phyloP scores from a whole-genome alignment of 768 basidiomycete genomes.

The Xerocomellus chrysenteron region DNA sequence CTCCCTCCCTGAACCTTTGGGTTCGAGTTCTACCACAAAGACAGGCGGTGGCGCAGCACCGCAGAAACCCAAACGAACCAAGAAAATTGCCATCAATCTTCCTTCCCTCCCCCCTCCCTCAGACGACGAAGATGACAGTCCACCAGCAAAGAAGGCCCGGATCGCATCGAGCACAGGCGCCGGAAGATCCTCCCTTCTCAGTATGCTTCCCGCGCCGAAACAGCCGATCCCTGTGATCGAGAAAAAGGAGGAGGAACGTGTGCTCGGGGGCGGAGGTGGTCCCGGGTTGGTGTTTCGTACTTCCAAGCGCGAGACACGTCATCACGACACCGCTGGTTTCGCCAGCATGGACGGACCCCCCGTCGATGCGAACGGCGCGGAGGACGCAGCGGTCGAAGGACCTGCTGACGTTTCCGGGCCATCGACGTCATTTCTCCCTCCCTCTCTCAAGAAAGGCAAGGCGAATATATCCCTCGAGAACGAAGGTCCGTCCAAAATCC shows the following conservation, averaged over 20 bases:
- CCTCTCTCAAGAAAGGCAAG: constrained; percentile 57
- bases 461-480: constrained; percentile 57
- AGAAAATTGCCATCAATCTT: constrained; percentile 43
- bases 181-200: constrained; percentile 62
- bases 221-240: constrained; percentile 40
- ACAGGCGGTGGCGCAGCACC: constrained; percentile 14
- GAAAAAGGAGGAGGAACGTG: constrained; percentile 45
- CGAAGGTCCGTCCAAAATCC: constrained; percentile 12
- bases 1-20: constrained; percentile 28
- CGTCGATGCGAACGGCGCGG: constrained; percentile 18
- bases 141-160: constrained; percentile 59
- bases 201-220: constrained; percentile 77
- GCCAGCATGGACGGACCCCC: constrained; percentile 24
- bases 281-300: constrained; percentile 62
- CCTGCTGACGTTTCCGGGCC: constrained; percentile 1
- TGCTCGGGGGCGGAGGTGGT: constrained; percentile 64
- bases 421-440: constrained; percentile 55
- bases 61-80: constrained; percentile 41
- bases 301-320: constrained; percentile 13
- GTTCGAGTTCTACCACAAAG: neutral
- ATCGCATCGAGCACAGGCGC: constrained; percentile 45
- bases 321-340: constrained; percentile 13
- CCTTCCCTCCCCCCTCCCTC: constrained; percentile 31
- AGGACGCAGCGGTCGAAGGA: neutral
- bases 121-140: constrained; percentile 48